Base-by-base conservation (phyloP, 2,329 filamentous ascomycete genomes). In the Ceratocystis cacaofunesta region DNA sequence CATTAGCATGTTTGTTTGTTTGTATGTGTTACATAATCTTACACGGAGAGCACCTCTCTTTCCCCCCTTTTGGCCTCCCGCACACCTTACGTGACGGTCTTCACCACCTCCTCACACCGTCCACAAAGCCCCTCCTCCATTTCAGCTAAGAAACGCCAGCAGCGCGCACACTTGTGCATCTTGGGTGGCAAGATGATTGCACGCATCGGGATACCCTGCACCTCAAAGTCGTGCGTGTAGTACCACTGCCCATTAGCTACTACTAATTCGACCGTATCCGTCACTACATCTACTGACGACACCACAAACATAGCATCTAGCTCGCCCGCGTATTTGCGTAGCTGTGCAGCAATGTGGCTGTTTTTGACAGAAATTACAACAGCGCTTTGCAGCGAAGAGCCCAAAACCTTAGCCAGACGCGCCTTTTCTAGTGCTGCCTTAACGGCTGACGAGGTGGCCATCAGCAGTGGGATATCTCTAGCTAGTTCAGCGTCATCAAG, bases 61-160 rank as follows among this genome's bases (percentile, higher is more conserved):
- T 46, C 19, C 30, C n/a, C 32, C 41, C 8, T 46, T n/a, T 62
- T 48, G 5, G 46, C 19, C 8, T 19, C 19, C 46, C 17, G 1
- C 46, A 6, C 48, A 25, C 48, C 48, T 12, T 28, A 22, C 15
- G 48, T 25, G 19, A 46, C 32, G 30, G 17, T 52, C 57, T 61
- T 62, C 10, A 92, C 80, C 44, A 87, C 83, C 12, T 83, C 80
- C 36, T 86, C 84, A 73, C 92, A 97, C 72, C 90, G 79, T 61
- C 74, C 75, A 74, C 92, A 97, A 19, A 95, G 76, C 48, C 77
- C 74, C 19, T 88, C 84, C 70, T 86, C 80, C 61, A 76, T 75
- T n/a, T 81, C 78, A n/a, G 88, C 85, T 28, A 88, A 80, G 74
- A 90, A 95, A 68, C 88, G 84, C 94, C 94, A 99, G 76, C 94